These are phyloP conservation scores for Leccinum imitatum DNA, from an alignment of 768 basidiomycete species.

Conservation along the genomic window DNA sequence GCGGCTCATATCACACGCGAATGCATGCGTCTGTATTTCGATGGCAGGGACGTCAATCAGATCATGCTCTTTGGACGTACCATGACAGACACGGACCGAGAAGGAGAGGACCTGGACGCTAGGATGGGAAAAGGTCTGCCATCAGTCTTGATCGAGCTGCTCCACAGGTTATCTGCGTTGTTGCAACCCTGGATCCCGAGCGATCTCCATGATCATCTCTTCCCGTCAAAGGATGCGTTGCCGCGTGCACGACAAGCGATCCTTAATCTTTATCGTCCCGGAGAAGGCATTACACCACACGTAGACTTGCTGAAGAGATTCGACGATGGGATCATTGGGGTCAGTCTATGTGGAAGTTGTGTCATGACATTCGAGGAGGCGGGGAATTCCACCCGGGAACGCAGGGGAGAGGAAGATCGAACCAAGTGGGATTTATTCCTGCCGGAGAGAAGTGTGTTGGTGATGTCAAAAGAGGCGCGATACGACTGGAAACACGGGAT, in stretches of 20 bases:
- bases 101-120: conserved; percentile 14
- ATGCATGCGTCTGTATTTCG: conserved; percentile 61
- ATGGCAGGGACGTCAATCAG: conserved; percentile 58
- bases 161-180: conserved; percentile 47
- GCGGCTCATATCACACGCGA: conserved; percentile 48
- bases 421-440: conserved; percentile 57
- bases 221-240: conserved; percentile 44
- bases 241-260: conserved; percentile 77
- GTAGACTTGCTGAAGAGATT: conserved; percentile 84
- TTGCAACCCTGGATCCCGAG: conserved; percentile 51
- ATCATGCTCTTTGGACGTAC: conserved; percentile 81
- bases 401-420: conserved; percentile 1
- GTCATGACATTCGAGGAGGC: conserved; percentile 70
- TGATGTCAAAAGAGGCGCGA: conserved; percentile 78
- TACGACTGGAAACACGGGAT: conserved; percentile 93
- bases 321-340: conserved; percentile 86
- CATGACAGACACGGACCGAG: conserved; percentile 8
- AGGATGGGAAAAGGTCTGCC: conserved; percentile 50
- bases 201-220: conserved; percentile 55
- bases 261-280: conserved; percentile 84
- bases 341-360: conserved; percentile 78
- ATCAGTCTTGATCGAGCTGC: conserved; percentile 50
- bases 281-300: conserved; percentile 87
- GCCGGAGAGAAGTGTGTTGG: conserved; percentile 71
- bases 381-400: background rate